Percentiles rank a stretch among this genome's conserved stretches.
phyloP scores from a whole-genome alignment of 2,329 filamentous ascomycete species.

The Penicillium sp. region DNA sequence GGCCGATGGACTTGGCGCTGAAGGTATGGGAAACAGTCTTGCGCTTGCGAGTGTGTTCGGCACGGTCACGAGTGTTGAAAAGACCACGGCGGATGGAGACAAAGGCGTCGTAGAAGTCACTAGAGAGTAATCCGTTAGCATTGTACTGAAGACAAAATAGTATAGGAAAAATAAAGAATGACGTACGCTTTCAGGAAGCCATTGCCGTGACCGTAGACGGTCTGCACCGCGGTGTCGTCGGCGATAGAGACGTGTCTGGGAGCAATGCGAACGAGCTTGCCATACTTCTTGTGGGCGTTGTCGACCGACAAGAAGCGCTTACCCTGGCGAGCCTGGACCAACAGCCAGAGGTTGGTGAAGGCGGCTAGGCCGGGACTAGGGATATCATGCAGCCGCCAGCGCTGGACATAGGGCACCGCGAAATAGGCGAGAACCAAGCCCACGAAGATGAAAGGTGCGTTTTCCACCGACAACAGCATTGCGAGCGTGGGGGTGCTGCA shows the following conservation, averaged over 20 bases:
- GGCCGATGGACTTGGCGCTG: constrained; percentile 71
- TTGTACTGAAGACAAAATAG: too few relatives aligned
- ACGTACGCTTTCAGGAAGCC: constrained; percentile 69
- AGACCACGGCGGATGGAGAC: constrained; percentile 81
- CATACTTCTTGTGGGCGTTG: constrained; percentile 69
- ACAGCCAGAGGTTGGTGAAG: constrained; percentile 78
- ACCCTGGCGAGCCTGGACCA: constrained; percentile 65
- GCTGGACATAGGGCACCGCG: constrained; percentile 57
- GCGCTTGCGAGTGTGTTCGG: constrained; percentile 81
- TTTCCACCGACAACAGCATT: constrained; percentile 33
- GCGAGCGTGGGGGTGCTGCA: constrained; percentile 1
- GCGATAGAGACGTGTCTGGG: constrained; percentile 81
- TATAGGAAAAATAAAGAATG: not conserved
- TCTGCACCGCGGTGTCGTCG: constrained; percentile 72
- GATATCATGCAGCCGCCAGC: constrained; percentile 52
- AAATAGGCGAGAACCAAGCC: constrained; percentile 55
- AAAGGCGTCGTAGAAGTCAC: constrained; percentile 87
- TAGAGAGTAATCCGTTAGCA: constrained; percentile 32
- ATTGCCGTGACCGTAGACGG: constrained; percentile 77
- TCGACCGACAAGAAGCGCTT: constrained; percentile 66
- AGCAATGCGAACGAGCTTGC: constrained; percentile 77
- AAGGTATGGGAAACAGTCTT: constrained; percentile 89
- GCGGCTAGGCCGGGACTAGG: constrained; percentile 55
- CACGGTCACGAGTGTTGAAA: constrained; percentile 83
- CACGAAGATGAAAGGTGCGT: constrained; percentile 44